phyloP scores from a whole-genome alignment of 2,329 filamentous ascomycete genomes.

The Claviceps arundinis region DNA sequence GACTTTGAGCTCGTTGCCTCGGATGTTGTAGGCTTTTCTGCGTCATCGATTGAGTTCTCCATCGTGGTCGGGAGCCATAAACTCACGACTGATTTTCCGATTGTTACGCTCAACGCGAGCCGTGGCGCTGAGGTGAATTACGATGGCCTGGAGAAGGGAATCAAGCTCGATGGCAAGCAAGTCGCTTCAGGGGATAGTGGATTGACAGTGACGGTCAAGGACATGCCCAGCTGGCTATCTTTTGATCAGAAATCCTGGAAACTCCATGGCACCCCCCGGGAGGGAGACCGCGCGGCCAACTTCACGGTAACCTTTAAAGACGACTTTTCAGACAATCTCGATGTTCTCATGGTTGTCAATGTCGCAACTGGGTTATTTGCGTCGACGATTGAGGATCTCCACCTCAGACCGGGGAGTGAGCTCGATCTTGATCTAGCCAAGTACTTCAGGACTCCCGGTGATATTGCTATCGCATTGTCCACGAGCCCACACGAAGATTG shows the following conservation, averaged over 20 bases:
- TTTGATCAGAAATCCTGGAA: constrained; percentile 49
- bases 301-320: constrained; percentile 51
- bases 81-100: constrained; percentile 47
- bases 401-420: constrained; percentile 25
- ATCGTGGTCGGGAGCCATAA: constrained; percentile 60
- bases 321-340: constrained; percentile 43
- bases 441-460: constrained; percentile 27
- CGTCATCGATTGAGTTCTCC: constrained; percentile 50
- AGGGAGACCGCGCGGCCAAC: constrained; percentile 44
- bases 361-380: constrained; percentile 27
- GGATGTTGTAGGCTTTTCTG: constrained; percentile 66
- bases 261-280: constrained; percentile 51
- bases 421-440: constrained; percentile 29
- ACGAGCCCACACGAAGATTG: constrained; percentile 26
- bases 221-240: constrained; percentile 54
- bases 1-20: constrained; percentile 63
- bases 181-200: constrained; percentile 35
- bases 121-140: constrained; percentile 39
- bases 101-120: constrained; percentile 44
- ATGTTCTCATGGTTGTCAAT: constrained; percentile 33
- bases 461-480: constrained; percentile 24
- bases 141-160: constrained; percentile 31
- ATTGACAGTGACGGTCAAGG: constrained; percentile 36
- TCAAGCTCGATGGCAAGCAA: constrained; percentile 45
- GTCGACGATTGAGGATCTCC: constrained; percentile 25